These are phyloP conservation scores for Huntiella moniliformis DNA, from an alignment of 2,329 filamentous ascomycete genomes.

Conservation along the genomic window DNA sequence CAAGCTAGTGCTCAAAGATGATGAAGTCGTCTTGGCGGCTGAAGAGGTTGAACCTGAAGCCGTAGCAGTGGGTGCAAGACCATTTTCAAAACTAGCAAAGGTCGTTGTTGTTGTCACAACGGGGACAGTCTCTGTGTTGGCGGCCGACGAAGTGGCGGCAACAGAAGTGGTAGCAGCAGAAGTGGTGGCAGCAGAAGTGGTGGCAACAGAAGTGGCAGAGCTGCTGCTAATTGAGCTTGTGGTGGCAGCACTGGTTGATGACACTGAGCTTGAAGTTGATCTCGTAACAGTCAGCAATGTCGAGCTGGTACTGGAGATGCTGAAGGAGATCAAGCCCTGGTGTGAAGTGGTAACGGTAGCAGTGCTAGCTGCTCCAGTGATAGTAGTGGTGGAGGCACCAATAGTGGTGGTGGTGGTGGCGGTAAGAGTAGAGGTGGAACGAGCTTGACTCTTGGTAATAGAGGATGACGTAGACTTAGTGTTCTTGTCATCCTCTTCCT, in stretches of 20 bases:
- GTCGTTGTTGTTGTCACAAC: not conserved
- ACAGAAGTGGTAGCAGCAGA: not conserved
- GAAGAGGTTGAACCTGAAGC: not conserved
- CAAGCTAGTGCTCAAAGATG: not conserved
- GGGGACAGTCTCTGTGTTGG: not conserved
- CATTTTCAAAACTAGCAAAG: not conserved
- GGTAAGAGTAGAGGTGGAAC: not conserved
- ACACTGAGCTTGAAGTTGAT: not conserved
- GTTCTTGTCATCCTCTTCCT: not conserved
- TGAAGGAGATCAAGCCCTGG: not conserved
- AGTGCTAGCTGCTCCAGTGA: not conserved
- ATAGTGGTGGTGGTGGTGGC: slow-evolving; percentile 1
- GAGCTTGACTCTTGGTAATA: not conserved
- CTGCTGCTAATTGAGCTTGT: not conserved
- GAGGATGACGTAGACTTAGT: not conserved
- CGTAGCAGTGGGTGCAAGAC: not conserved
- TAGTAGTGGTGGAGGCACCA: not conserved
- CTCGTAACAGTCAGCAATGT: not conserved
- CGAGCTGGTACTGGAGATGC: not conserved
- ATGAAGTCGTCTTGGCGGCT: not conserved
- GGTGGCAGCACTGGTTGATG: not conserved
- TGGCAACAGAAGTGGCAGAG: not conserved
- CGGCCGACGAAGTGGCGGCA: not conserved
- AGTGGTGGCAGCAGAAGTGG: not conserved
- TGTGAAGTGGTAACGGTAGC: not conserved